phyloP scores from a whole-genome alignment of 108 stramenopile genomes.

The Chaetoceros muelleri region DNA sequence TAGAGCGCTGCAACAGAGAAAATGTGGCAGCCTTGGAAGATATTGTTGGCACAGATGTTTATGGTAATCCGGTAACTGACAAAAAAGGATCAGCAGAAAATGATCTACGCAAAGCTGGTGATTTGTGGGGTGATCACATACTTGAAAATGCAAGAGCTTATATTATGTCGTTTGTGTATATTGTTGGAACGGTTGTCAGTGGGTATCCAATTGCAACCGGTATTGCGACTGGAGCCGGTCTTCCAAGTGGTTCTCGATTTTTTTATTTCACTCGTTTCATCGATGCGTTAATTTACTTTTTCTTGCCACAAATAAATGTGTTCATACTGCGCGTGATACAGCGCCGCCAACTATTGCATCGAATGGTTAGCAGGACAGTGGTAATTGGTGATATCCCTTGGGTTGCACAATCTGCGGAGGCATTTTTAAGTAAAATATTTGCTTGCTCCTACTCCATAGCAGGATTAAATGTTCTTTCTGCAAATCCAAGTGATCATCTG shows the following conservation, averaged over 20 bases:
- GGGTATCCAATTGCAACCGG: constrained; percentile 42
- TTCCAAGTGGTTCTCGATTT: neutral
- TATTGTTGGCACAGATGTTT: constrained; percentile 33
- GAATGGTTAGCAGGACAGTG: constrained; percentile 74
- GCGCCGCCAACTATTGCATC: constrained; percentile 46
- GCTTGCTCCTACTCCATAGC: constrained; percentile 64
- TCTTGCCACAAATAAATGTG: constrained; percentile 59
- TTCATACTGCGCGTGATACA: constrained; percentile 42
- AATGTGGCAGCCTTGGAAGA: constrained; percentile 39
- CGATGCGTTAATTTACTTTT: constrained; percentile 70
- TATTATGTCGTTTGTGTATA: constrained; percentile 51
- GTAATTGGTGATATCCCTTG: constrained; percentile 75
- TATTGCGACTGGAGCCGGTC: constrained; percentile 34
- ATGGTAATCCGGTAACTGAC: constrained; percentile 9
- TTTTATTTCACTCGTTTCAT: constrained; percentile 25
- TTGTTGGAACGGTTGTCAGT: constrained; percentile 44
- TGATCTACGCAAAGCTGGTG: constrained; percentile 30
- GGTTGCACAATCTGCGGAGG: constrained; percentile 65
- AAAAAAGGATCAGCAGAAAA: constrained; percentile 9
- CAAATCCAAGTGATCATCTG: constrained; percentile 67
- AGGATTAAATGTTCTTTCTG: constrained; percentile 51
- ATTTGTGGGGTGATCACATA: constrained; percentile 50
- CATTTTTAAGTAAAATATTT: constrained; percentile 72
- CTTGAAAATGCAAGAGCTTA: constrained; percentile 53
- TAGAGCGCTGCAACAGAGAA: constrained; percentile 37